Base-by-base conservation (phyloP, 2,329 filamentous ascomycete species). In the Xylaria digitata region DNA sequence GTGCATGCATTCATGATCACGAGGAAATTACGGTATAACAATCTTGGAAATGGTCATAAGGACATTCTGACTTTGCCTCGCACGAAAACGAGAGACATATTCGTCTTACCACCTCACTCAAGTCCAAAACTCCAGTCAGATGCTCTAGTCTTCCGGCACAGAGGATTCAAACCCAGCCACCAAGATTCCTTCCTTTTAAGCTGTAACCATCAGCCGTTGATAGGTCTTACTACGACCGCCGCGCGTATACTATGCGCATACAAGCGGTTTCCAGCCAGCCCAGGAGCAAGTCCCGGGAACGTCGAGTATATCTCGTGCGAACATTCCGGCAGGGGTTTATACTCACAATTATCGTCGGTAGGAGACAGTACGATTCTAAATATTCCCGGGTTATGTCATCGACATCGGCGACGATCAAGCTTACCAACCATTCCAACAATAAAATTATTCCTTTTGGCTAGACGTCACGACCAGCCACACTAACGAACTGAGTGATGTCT, bases 1-100 rank as follows among this genome's bases (percentile, higher is more conserved):
- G 30, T 43, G 54, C 64, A 67, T 67, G 56, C 52, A 46, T 50
- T 56, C 30, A 50, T 46, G 57, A 30, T 67, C 61, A 64, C 52
- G 56, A 63, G 66, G 34, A 19, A 46, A 32, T 19, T 9, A 34
- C 19, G 15, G 26, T 49, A 37, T 50, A 54, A 17, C 40, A 15
- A 40, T 9, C n/a, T 30, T 5, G 45, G 43, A n/a, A 45, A 52
- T 4, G 17, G 49, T 43, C 37, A 55, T 37, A 55, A 43, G 53
- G 37, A 43, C 53, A 13, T 23, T 58, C 9, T 40, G 7, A 7
- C 52, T 30, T 30, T 57, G 19, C 45, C 26, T 50, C 60, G 11
- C 21, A 34, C 48, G 17, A 62, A 60, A 60, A 48, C 23, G 50
- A 45, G 34, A 46, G 6, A 32, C 32, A 23, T 11, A 49, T 37